phyloP scores from a whole-genome alignment of 2,329 filamentous ascomycete genomes.

The Aspergillus sp. region DNA sequence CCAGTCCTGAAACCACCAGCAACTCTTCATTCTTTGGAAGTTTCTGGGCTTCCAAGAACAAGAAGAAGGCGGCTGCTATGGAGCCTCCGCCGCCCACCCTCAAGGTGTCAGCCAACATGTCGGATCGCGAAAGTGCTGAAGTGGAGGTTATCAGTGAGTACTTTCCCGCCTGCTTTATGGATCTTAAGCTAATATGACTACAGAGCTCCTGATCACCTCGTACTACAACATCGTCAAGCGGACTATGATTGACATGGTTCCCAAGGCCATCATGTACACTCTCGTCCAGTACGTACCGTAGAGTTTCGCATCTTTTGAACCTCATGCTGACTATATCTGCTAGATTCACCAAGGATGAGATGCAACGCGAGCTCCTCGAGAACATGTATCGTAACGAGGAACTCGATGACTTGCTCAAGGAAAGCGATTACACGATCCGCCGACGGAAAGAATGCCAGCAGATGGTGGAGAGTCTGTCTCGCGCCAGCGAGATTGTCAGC shows the following conservation, averaged over 20 bases:
- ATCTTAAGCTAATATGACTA: conserved; percentile 9
- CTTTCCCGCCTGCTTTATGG: conserved; percentile 6
- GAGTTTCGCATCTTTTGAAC: too few relatives aligned
- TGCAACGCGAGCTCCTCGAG: conserved; percentile 94
- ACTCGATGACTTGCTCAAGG: conserved; percentile 90
- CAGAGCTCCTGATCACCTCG: conserved; percentile 88
- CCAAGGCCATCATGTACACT: conserved; percentile 97
- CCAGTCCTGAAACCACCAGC: conserved; percentile 50
- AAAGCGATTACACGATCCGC: conserved; percentile 93
- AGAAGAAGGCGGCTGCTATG: conserved; percentile 99
- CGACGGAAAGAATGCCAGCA: conserved; percentile 97
- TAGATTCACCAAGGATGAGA: conserved; percentile 93
- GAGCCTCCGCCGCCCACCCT: conserved; percentile 86
- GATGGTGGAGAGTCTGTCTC: conserved; percentile 90
- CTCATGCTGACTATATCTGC: conserved; percentile 6
- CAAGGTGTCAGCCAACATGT: conserved; percentile 88
- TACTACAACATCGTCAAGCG: conserved; percentile 98
- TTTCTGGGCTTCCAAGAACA: conserved; percentile 99
- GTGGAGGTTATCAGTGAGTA: conserved; percentile 94
- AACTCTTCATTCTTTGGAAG: conserved; percentile 87
- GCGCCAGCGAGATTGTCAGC: conserved; percentile 94
- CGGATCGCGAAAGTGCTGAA: conserved; percentile 89
- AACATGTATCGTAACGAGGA: conserved; percentile 93
- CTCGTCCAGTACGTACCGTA: conserved; percentile 72
- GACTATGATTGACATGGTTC: conserved; percentile 99